Evolutionary conservation across 495 filamentous ascomycete species (phyloP), one percentile per base, ranked within the genome.

Genomic region (Ramalina intermedia): DNA sequence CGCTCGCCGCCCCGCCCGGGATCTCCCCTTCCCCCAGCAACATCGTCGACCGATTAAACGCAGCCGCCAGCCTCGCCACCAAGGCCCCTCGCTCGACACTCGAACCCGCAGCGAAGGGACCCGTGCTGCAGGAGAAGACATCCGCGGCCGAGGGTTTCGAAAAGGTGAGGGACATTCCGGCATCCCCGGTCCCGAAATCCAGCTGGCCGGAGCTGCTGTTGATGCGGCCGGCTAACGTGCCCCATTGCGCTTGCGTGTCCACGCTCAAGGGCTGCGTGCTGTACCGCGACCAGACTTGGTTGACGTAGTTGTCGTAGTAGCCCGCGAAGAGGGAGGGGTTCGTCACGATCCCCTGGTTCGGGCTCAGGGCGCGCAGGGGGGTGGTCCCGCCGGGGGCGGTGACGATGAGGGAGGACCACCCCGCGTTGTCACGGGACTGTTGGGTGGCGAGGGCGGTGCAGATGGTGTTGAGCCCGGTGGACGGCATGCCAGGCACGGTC

Each of bases 111-210:
- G 70, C 62, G 58, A 88, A 88, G 0, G 81, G 75, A 0, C 84
- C 84, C n/a, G 72, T 76, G 55, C 70, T 79, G 68, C 82, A 85
- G 52, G 67, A 73, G 65, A 85, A 85, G 55, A 88, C 79, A 55
- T 86, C 84, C 13, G 57, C 62, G 0, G 76, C 70, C 21, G 67
- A 63, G 2, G 84, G 84, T 54, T 75, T 65, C n/a, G n/a, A n/a
- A n/a, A n/a, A n/a, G 6, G 57, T 51, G 54, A 87, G 79, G 12
- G 57, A 66, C 13, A 86, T 67, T 7, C 71, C 69, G 1, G 46
- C 29, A 21, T 46, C 37, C n/a, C 84, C 74, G 2, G 60, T 66
- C 23, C 73, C 83, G 9, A 60, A 58, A 17, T 47, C 16, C 27
- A 47, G 14, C 6, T 24, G 6, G 1, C 13, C 21, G 6, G 2